Evolutionary conservation across 306 rosid genomes (phyloP).

Genomic region (Trifolium repens): DNA sequence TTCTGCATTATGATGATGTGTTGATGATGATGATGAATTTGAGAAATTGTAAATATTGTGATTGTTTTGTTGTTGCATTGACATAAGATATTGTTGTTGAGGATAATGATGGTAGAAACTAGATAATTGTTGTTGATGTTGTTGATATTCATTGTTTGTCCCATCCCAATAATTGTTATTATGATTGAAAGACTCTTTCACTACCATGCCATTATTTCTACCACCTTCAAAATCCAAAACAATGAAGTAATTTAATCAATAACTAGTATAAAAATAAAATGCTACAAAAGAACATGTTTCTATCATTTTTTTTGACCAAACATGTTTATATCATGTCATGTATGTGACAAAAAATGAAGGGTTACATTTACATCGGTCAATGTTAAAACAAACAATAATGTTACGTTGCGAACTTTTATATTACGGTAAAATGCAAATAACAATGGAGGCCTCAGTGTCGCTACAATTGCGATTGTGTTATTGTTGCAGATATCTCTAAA

Average conservation of each 20-base stretch:
- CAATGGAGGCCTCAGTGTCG: too few species aligned
- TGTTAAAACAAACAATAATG: not conserved
- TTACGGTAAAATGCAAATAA: too few species aligned
- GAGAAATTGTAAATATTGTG: conserved; percentile 42
- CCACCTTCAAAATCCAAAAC: conserved; percentile 46
- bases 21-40: conserved; percentile 41
- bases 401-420: not conserved
- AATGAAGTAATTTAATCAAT: not conserved
- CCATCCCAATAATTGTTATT: conserved; percentile 48
- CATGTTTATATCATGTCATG: not conserved
- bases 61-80: conserved; percentile 46
- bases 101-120: conserved; percentile 44
- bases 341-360: not conserved
- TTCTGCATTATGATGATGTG: conserved; percentile 28
- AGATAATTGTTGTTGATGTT: not conserved
- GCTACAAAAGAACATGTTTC: not conserved
- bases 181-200: conserved; percentile 28
- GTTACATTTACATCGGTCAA: conserved; percentile 19
- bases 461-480: too few species aligned
- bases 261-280: not conserved
- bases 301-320: not conserved
- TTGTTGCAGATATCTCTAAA: too few species aligned
- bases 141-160: conserved; percentile 22
- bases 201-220: conserved; percentile 44
- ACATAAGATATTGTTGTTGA: conserved; percentile 38